phyloP scores from a whole-genome alignment of 2,329 filamentous ascomycete genomes.

The Cyphellophora attinorum region DNA sequence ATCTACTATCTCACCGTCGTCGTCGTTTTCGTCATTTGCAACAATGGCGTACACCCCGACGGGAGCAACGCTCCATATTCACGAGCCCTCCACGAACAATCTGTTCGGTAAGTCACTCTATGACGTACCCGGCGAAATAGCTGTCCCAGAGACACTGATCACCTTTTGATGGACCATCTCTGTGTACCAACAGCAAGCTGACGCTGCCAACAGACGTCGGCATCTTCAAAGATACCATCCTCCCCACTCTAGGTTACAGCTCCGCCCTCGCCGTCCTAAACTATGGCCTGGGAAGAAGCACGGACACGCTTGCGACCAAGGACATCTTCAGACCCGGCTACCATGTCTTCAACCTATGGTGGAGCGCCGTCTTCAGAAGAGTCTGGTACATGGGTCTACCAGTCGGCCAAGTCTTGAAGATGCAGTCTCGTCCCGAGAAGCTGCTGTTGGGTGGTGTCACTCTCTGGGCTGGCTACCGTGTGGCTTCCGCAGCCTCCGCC shows the following conservation, averaged over 20 bases:
- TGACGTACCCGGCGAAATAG: too few relatives aligned
- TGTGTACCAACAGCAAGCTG: too few relatives aligned
- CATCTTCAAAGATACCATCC: constrained; percentile 43
- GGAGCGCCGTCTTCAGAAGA: constrained; percentile 46
- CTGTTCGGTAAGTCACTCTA: too few relatives aligned
- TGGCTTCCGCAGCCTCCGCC: constrained; percentile 44
- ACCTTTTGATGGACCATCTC: too few relatives aligned
- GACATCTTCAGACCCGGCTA: constrained; percentile 50
- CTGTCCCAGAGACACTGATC: too few relatives aligned
- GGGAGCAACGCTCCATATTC: neutral
- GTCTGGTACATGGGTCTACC: constrained; percentile 37
- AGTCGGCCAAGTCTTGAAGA: constrained; percentile 35
- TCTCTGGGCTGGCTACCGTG: constrained; percentile 47
- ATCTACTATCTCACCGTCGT: too few relatives aligned
- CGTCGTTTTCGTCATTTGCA: too few relatives aligned
- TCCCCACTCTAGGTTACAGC: constrained; percentile 47
- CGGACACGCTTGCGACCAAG: constrained; percentile 49
- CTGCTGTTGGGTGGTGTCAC: constrained; percentile 48
- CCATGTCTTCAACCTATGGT: constrained; percentile 51
- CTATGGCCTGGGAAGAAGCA: constrained; percentile 42
- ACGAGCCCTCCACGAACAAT: neutral
- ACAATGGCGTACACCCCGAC: constrained; percentile 1
- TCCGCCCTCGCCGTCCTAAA: constrained; percentile 42
- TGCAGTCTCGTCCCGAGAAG: constrained; percentile 45
- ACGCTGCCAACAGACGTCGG: constrained; percentile 33